Evolutionary conservation across 2,329 filamentous ascomycete species (phyloP), one percentile per base, ranked within the genome.

Genomic region (Epichloe gansuensis): DNA sequence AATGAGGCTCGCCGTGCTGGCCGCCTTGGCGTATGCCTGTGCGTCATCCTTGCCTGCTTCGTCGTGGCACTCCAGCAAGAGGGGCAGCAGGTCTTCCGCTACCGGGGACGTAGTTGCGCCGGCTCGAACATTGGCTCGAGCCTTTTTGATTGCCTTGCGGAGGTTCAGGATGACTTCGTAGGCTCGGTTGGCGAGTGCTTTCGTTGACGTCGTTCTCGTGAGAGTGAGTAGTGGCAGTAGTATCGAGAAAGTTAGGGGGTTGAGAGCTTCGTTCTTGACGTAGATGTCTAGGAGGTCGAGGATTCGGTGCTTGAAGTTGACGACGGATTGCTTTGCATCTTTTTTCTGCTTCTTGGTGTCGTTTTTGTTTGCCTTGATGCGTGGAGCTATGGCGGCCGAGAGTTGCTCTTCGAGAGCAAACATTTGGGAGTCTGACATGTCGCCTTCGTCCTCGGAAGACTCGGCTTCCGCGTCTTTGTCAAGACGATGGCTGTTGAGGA

Each of bases 351-450:
- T 87, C 71, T 90, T 93, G 63, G 85, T 84, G 64, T 77, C 83
- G 2, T 73, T 71, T 15, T 72, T 73, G 21, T 44, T 53, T 17
- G 60, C 59, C 65, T 88, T 84, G 57, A 79, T 80, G 47, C 84
- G 82, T 58, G 90, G 83, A 58, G 83, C 82, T 75, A 97, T 94
- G 55, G 96, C 88, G 56, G 87, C 87, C 49, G 83, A 81, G 4
- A 98, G 80, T 63, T 91, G 85, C 11, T 79, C 78, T 61, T 97
- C 91, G 15, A 97, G 74, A 3, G 83, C 83, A 70, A 95, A 83
- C 93, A 97, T 97, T 64, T 95, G 85, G 17, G 91, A 89, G 68
- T 97, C 91, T 55, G 89, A 85, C 89, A 98, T 95, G 67, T 95
- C 88, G 3, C 79, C 82, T 54, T 85, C 85, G 9, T 77, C 77